phyloP scores from a whole-genome alignment of 768 basidiomycete species.

The Mycena vulgaris region DNA sequence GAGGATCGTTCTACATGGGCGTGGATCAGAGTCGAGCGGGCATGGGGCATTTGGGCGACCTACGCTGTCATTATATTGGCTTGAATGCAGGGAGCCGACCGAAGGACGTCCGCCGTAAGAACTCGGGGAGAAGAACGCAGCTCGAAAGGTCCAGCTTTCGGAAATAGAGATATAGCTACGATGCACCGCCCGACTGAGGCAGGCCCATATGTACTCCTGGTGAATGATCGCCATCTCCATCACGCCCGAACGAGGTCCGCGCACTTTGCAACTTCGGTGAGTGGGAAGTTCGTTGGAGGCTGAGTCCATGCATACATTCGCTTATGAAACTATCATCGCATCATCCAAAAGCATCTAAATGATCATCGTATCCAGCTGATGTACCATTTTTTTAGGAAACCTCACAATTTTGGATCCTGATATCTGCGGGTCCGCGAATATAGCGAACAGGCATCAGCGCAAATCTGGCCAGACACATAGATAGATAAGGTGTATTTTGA shows the following conservation, averaged over 20 bases:
- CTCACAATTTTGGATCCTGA: neutral
- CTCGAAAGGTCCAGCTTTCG: neutral
- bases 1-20: too few relatives aligned
- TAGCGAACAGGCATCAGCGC: too few relatives aligned
- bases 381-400: neutral
- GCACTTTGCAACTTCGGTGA: slow-evolving; percentile 5
- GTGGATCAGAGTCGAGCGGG: too few relatives aligned
- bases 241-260: neutral
- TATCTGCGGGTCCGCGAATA: neutral
- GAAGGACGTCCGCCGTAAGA: neutral
- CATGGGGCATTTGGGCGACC: too few relatives aligned
- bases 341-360: slow-evolving; percentile 27
- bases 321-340: slow-evolving; percentile 21
- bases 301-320: neutral
- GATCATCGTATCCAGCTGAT: slow-evolving; percentile 19
- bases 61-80: too few relatives aligned
- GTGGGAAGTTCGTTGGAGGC: slow-evolving; percentile 8
- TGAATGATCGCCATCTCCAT: neutral
- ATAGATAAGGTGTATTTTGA: too few relatives aligned
- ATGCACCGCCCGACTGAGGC: slow-evolving; percentile 21
- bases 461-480: too few relatives aligned
- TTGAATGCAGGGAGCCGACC: too few relatives aligned
- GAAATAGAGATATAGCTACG: neutral
- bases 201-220: slow-evolving; percentile 7
- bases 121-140: neutral